These are phyloP conservation scores for Metarhizium rileyi DNA, from an alignment of 2,329 filamentous ascomycete species.

Conservation along the genomic window DNA sequence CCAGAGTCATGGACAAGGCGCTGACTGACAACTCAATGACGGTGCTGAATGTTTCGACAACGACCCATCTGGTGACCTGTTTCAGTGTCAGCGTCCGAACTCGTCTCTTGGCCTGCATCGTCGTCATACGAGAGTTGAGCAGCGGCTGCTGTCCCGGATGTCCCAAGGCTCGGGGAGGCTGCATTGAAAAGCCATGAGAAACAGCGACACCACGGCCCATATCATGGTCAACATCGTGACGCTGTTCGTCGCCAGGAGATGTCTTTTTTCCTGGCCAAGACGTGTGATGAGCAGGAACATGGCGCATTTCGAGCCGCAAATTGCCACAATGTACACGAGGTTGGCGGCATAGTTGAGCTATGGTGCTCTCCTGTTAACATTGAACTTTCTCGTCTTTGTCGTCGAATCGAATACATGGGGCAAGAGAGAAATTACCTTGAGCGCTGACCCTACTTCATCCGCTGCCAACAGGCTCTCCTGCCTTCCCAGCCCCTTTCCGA, in stretches of 20 bases:
- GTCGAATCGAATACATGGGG: no score
- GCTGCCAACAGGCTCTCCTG: constrained; percentile 1
- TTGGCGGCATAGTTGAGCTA: constrained; percentile 8
- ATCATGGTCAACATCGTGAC: constrained; percentile 3
- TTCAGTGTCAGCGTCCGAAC: not conserved
- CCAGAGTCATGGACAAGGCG: constrained; percentile 8
- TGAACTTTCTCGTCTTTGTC: not conserved
- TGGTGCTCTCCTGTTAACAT: not conserved
- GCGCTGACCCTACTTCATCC: constrained; percentile 1
- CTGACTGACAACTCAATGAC: constrained; percentile 9
- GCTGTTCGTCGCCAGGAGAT: constrained; percentile 6
- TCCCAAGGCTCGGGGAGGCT: constrained; percentile 7
- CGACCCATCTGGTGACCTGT: constrained; percentile 9
- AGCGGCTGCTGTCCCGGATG: not conserved
- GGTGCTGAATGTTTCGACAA: constrained; percentile 8
- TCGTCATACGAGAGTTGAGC: constrained; percentile 3
- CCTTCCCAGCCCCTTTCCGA: constrained; percentile 9
- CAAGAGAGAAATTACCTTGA: constrained; percentile 8
- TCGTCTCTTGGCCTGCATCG: not conserved
- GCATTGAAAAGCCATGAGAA: constrained; percentile 9
- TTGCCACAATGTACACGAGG: constrained; percentile 10
- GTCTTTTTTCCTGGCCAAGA: constrained; percentile 8
- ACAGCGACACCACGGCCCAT: constrained; percentile 7
- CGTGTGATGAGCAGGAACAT: constrained; percentile 11
- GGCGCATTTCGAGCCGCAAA: constrained; percentile 10